Conservation (phyloP, 306 rosid species). For the Dalbergia cultrata region DNA sequence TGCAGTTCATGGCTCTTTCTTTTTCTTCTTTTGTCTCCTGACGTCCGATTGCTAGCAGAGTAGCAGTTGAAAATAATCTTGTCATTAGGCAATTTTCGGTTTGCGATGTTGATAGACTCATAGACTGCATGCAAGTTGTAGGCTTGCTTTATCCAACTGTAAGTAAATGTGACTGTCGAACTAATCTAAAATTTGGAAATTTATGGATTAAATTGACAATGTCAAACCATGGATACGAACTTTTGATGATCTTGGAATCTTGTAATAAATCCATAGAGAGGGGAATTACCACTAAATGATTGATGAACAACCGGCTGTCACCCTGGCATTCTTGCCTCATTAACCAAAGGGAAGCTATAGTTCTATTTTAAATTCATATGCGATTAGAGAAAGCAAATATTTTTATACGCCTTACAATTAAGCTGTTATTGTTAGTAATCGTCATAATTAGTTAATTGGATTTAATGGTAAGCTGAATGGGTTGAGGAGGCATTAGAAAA, state of each 20-base stretch:
- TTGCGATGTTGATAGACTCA: not conserved
- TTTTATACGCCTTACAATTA: not conserved
- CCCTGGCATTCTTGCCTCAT: too few species aligned
- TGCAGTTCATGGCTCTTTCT: not conserved
- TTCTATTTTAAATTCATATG: not conserved
- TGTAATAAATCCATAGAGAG: not conserved
- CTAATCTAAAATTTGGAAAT: not conserved
- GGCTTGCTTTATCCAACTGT: not conserved
- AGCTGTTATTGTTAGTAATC: not conserved
- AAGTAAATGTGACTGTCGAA: constrained; percentile 24
- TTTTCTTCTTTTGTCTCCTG: not conserved
- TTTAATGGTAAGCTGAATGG: not conserved
- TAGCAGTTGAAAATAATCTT: not conserved
- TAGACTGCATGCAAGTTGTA: not conserved
- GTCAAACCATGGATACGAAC: not conserved
- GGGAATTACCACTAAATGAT: not conserved
- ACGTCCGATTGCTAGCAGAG: not conserved
- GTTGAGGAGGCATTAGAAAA: not conserved
- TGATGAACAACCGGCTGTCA: not conserved
- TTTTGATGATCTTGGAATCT: not conserved
- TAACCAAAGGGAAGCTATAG: not conserved
- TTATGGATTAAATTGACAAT: not conserved
- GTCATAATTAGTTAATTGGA: not conserved
- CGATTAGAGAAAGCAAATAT: not conserved
- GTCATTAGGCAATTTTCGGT: not conserved